phyloP scores from a whole-genome alignment of 2,329 filamentous ascomycete species.

The Aspergillus versicolor region DNA sequence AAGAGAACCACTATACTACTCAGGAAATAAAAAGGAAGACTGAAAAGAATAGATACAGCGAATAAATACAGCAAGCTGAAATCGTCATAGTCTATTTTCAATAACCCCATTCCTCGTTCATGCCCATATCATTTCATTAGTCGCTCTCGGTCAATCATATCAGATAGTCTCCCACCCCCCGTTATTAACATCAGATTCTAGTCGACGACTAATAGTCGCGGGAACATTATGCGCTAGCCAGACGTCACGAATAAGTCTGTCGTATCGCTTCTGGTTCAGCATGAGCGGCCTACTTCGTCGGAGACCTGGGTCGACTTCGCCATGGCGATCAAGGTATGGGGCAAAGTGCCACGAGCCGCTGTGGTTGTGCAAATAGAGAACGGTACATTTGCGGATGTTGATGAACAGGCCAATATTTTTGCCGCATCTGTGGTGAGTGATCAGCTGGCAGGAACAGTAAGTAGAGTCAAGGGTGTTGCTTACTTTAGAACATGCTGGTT shows the following conservation, averaged over 20 bases:
- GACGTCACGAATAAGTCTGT: conserved; percentile 77
- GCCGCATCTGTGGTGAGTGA: conserved; percentile 65
- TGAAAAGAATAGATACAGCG: background rate
- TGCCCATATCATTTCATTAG: background rate
- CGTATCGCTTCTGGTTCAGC: conserved; percentile 90
- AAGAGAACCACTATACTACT: background rate
- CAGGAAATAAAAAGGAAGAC: background rate
- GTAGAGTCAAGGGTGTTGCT: conserved; percentile 31
- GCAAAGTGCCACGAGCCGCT: conserved; percentile 83
- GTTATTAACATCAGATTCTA: conserved; percentile 95
- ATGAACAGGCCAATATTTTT: conserved; percentile 90
- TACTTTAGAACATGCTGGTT: conserved; percentile 88
- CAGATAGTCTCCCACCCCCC: conserved; percentile 84
- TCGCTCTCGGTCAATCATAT: background rate
- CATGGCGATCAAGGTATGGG: conserved; percentile 93
- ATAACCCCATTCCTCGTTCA: background rate
- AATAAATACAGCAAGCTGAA: background rate
- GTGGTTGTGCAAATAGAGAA: conserved; percentile 78
- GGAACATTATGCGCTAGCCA: conserved; percentile 87
- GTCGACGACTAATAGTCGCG: conserved; percentile 80
- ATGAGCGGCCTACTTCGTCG: conserved; percentile 85
- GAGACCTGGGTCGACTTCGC: conserved; percentile 90
- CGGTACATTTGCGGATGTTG: conserved; percentile 93
- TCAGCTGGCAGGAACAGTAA: conserved; percentile 13
- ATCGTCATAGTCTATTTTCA: background rate